These are phyloP conservation scores for Anthracocystis walkeri DNA, from an alignment of 1,284 basidiomycete genomes.

Conservation along the genomic window DNA sequence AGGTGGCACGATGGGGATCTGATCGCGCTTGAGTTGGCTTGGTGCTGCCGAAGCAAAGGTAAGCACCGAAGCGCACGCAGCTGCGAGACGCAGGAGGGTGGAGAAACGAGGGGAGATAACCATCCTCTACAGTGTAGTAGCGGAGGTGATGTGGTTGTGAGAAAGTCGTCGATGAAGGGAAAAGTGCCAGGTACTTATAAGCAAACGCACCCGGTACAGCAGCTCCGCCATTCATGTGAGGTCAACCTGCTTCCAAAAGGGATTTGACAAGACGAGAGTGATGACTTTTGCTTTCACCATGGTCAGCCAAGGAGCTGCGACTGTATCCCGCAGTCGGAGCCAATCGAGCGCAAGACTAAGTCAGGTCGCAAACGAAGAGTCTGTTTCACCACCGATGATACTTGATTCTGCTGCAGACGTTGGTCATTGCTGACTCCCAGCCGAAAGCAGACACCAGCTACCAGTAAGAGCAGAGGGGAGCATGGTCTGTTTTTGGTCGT, in stretches of 20 bases:
- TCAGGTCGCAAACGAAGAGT: not conserved
- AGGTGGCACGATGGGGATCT: conserved; percentile 20
- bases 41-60: conserved; percentile 23
- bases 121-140: conserved; percentile 7
- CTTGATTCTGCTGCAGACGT: too few relatives aligned
- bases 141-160: not conserved
- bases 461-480: not conserved
- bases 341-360: too few relatives aligned
- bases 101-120: conserved; percentile 5
- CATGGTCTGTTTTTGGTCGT: not conserved
- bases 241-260: not conserved
- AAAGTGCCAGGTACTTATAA: not conserved
- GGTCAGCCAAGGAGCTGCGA: too few relatives aligned
- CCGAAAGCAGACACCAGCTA: not conserved
- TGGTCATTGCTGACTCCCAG: not conserved
- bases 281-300: too few relatives aligned
- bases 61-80: conserved; percentile 20
- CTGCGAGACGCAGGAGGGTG: conserved; percentile 11
- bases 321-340: too few relatives aligned
- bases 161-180: not conserved
- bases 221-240: not conserved
- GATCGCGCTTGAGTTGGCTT: conserved; percentile 10
- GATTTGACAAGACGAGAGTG: too few relatives aligned
- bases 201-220: not conserved
- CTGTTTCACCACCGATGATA: not conserved